Base-by-base conservation (phyloP, 495 filamentous ascomycete genomes). In the Ramalina intermedia region DNA sequence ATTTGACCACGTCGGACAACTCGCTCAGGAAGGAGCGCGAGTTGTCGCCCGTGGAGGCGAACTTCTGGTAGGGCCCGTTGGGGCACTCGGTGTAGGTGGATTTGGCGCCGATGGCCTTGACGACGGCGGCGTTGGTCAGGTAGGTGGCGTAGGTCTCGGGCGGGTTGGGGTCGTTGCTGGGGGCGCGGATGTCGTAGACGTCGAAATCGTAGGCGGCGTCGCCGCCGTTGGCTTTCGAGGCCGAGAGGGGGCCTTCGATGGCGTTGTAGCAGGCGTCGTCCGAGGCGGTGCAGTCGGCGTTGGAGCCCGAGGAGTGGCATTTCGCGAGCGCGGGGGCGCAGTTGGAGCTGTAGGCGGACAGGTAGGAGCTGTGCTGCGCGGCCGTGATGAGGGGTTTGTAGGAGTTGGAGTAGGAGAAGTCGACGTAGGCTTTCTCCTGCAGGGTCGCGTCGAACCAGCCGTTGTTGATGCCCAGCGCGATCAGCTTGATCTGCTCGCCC, bases 401-500 rank as follows among this genome's bases (percentile, higher is more conserved):
- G 36, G 63, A 59, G 56, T 79, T 79, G 58, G 69, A 69, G 57
- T 69, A 69, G 27, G 62, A 63, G 57, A 59, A 80, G 43, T 74
- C 66, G 38, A 76, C 58, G 53, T 74, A 75, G 9, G 71, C 58
- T 52, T 69, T 67, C 38, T 74, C 62, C 55, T 78, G 73, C 17
- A 75, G 61, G 5, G 40, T 44, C 12, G 69, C 49, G 47, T 77
- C 73, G 50, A 69, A 66, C 71, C 69, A 78, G 49, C 73, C 75
- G 55, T 79, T 78, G 61, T 73, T 76, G 53, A 80, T 67, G 14
- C 73, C 74, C 0, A 80, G 65, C 11, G 72, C 69, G 21, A 73
- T 61, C n/a, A 80, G 57, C 26, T 68, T 59, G 50, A 80, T 67
- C 12, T 69, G 65, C 37, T 76, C 58, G 14, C 71, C 73, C 2